Evolutionary conservation across 2,329 filamentous ascomycete genomes (phyloP), one percentile per base, ranked within the genome.

Genomic region (Plenodomus lindquistii): DNA sequence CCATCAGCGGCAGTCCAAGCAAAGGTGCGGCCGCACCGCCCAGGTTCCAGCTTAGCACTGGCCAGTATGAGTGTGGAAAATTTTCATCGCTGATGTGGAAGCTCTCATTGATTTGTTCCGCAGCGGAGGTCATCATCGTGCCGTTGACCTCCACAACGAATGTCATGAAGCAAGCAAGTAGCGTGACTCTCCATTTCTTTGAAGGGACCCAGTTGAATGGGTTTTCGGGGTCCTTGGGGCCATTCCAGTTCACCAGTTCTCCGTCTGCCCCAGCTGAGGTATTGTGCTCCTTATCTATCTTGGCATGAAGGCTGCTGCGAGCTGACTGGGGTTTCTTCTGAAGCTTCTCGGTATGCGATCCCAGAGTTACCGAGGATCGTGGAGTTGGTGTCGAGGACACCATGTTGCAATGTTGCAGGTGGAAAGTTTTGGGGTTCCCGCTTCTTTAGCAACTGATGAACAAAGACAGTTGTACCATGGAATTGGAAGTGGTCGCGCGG

Each of bases 151-250:
- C 61, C 2, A 71, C 62, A 5, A 60, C 47, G 35, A 69, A 67
- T 5, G 67, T 69, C 65, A 77, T 76, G 53, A 75, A 73, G 40
- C 74, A 77, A 3, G 74, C 65, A 3, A 75, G 70, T 8, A 77
- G 47, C 1, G 74, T 76, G 20, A 74, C 57, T 15, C 67, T 57
- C 72, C 74, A 77, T 67, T 76, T 77, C 40, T 75, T 75, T 1
- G 53, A 50, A 1, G 46, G 50, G 17, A 66, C 60, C 72, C 74
- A 77, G 49, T 77, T 77, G 64, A 76, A 76, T 2, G 67, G 67
- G 42, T 70, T 70, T 1, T 52, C 42, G 2, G 58, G 55, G 34
- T 70, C 66, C 1, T 53, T 44, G 9, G 59, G 57, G 2, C 55
- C 55, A 40, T 54, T 36, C 63, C 65, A 69, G 7, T 55, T 54